phyloP scores from a whole-genome alignment of 306 rosid species.

The Cicer cuneatum region DNA sequence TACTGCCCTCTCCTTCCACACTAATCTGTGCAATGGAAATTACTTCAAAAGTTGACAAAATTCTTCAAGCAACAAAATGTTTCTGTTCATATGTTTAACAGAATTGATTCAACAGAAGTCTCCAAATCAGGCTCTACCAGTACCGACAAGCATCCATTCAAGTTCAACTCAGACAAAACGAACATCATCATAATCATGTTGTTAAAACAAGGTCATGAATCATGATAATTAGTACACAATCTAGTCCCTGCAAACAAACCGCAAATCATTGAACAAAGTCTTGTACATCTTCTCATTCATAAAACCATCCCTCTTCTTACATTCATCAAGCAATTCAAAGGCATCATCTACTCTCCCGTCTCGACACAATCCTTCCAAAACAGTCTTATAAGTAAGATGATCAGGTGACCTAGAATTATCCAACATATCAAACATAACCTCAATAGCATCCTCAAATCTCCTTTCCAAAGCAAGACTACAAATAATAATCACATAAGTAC shows the following conservation, averaged over 20 bases:
- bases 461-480: constrained; percentile 74
- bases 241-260: constrained; percentile 50
- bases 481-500: constrained; percentile 65
- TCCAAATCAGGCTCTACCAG: constrained; percentile 2
- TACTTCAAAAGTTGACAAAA: background rate
- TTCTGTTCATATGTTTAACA: background rate
- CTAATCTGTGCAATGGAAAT: constrained; percentile 16
- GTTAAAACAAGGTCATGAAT: background rate
- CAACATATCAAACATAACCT: constrained; percentile 79
- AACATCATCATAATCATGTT: background rate
- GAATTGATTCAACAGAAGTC: constrained; percentile 8
- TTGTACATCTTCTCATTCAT: constrained; percentile 64
- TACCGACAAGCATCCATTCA: background rate
- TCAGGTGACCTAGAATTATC: constrained; percentile 70
- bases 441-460: constrained; percentile 71
- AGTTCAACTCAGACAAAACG: constrained; percentile 27
- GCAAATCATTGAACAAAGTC: constrained; percentile 66
- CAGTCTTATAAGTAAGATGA: constrained; percentile 78
- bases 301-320: constrained; percentile 62
- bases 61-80: constrained; percentile 29
- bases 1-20: background rate
- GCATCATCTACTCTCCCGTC: constrained; percentile 71
- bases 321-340: constrained; percentile 70
- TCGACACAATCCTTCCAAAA: constrained; percentile 77
- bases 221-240: background rate